phyloP scores from a whole-genome alignment of 805 yeast species.

The Lipomyces orientalis region DNA sequence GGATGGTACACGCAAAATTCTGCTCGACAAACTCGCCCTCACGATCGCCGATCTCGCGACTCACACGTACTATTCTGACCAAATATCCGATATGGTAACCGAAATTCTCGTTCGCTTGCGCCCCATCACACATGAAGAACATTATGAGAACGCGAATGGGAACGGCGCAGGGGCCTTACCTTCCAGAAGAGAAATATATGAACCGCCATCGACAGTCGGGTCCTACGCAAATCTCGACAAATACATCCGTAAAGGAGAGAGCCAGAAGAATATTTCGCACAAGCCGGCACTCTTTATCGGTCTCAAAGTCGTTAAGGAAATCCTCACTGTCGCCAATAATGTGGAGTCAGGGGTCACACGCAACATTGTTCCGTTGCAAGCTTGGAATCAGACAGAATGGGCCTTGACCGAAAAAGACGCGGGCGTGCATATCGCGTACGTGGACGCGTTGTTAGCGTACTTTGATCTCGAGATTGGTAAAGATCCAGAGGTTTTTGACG shows the following conservation, averaged over 20 bases:
- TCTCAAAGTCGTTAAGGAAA: constrained; percentile 23
- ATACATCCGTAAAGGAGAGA: constrained; percentile 12
- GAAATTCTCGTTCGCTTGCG: constrained; percentile 55
- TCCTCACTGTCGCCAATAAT: constrained; percentile 30
- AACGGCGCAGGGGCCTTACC: background rate
- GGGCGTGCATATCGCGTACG: constrained; percentile 24
- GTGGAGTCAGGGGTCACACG: constrained; percentile 32
- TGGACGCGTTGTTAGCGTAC: constrained; percentile 27
- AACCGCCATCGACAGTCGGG: constrained; percentile 29
- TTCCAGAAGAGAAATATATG: constrained; percentile 1
- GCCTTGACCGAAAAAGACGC: constrained; percentile 16
- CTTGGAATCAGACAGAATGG: constrained; percentile 34
- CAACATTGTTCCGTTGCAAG: constrained; percentile 26
- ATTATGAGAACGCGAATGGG: background rate
- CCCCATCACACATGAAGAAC: constrained; percentile 7
- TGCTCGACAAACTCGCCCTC: constrained; percentile 55
- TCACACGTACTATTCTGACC: constrained; percentile 86
- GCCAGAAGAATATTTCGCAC: constrained; percentile 3
- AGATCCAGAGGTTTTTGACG: constrained; percentile 4
- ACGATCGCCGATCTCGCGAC: constrained; percentile 73
- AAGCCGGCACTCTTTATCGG: constrained; percentile 22
- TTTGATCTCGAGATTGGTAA: constrained; percentile 19
- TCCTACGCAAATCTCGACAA: constrained; percentile 25
- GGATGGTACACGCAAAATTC: constrained; percentile 27
- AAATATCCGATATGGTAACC: constrained; percentile 77